Conservation (phyloP, 1,284 basidiomycete species). For the Apiotrichum siamense region DNA sequence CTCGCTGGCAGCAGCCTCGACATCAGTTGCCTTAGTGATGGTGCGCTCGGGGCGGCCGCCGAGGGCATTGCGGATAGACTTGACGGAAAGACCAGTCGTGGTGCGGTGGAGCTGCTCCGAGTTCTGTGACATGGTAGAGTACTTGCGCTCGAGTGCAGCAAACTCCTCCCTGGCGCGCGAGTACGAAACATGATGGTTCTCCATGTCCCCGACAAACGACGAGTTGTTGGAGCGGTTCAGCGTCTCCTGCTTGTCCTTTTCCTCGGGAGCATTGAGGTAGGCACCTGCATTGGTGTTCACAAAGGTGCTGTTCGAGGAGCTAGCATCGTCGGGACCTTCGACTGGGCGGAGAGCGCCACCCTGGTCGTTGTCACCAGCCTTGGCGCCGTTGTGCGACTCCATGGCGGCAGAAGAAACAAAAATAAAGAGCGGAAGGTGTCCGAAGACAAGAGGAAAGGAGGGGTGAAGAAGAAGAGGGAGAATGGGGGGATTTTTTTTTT, state of each 20-base stretch:
- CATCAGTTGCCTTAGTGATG: constrained; percentile 20
- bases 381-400: no score
- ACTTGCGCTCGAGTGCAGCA: constrained; percentile 38
- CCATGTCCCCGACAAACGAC: constrained; percentile 37
- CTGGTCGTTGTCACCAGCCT: no score
- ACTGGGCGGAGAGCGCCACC: no score
- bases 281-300: no score
- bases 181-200: constrained; percentile 31
- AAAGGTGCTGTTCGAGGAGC: no score
- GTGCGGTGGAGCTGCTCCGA: constrained; percentile 28
- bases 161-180: constrained; percentile 38
- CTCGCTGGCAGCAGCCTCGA: constrained; percentile 3
- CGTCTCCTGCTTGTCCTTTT: neutral
- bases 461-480: no score
- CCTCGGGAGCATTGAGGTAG: neutral
- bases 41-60: constrained; percentile 17
- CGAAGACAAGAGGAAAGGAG: no score
- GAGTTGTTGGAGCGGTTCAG: constrained; percentile 20
- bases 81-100: constrained; percentile 25
- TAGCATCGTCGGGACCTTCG: no score
- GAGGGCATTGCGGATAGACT: constrained; percentile 13
- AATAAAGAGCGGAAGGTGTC: no score
- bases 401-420: no score
- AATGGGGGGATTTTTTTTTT: no score
- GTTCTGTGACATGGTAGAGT: constrained; percentile 38